Percentiles rank a stretch among this genome's conserved stretches.
These are phyloP conservation scores for Pseudogymnoascus sp. DNA, from an alignment of 2,329 filamentous ascomycete genomes.

Conservation along the genomic window DNA sequence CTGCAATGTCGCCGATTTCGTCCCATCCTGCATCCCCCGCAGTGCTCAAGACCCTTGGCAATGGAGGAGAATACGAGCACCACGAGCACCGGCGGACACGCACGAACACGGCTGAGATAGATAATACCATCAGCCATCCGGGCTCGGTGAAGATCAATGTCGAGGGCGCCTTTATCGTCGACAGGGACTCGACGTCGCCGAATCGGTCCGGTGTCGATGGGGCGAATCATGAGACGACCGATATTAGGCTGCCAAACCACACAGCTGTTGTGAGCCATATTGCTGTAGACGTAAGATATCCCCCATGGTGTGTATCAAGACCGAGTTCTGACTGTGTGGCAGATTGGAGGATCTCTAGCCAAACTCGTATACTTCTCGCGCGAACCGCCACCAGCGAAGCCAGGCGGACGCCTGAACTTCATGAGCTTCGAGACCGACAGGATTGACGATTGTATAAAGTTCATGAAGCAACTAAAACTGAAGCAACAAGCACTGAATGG, in stretches of 20 bases:
- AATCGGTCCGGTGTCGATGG: conserved; percentile 36
- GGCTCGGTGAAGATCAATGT: conserved; percentile 90
- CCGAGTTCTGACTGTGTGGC: conserved; percentile 12
- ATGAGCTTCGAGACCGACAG: conserved; percentile 92
- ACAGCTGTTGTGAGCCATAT: conserved; percentile 94
- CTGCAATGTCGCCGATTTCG: conserved; percentile 4
- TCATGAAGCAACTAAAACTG: conserved; percentile 77
- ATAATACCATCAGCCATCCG: conserved; percentile 45
- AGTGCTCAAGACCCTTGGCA: conserved; percentile 5
- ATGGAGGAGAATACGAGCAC: conserved; percentile 7
- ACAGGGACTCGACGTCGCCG: conserved; percentile 60
- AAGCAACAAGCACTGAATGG: conserved; percentile 74
- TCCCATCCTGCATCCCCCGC: neutral
- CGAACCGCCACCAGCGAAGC: conserved; percentile 69
- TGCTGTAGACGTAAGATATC: conserved; percentile 74
- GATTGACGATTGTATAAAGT: conserved; percentile 89
- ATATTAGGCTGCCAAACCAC: conserved; percentile 94
- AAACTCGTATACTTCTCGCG: conserved; percentile 97
- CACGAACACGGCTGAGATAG: conserved; percentile 31
- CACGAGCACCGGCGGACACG: conserved; percentile 19
- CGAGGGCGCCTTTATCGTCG: conserved; percentile 90
- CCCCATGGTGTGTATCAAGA: conserved; percentile 1
- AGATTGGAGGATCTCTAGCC: conserved; percentile 93
- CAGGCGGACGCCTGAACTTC: conserved; percentile 88
- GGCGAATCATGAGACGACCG: conserved; percentile 66